Evolutionary conservation across 2,329 filamentous ascomycete genomes (phyloP).

Genomic region (Paracamarosporium sp.): DNA sequence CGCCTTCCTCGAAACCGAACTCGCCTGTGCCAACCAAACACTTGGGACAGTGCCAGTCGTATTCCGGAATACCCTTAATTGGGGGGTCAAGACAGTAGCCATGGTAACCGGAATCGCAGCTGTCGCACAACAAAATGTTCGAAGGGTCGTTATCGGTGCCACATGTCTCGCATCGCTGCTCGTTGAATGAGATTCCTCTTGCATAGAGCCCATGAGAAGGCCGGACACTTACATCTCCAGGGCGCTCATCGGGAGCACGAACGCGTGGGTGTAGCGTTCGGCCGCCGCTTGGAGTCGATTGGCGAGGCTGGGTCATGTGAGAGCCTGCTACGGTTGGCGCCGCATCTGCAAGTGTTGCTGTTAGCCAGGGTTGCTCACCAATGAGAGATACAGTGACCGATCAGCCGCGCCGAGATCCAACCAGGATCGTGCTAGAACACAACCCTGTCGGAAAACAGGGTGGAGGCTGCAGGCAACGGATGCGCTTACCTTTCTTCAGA

Average conservation of each 20-base stretch:
- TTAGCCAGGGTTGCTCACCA: slow-evolving; percentile 32
- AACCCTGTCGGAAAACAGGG: slow-evolving; percentile 33
- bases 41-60: slow-evolving; percentile 94
- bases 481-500: slow-evolving; percentile 77
- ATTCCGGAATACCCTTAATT: slow-evolving; percentile 75
- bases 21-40: slow-evolving; percentile 96
- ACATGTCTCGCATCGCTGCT: slow-evolving; percentile 83
- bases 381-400: slow-evolving; percentile 20
- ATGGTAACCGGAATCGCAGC: slow-evolving; percentile 89
- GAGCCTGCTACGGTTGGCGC: slow-evolving; percentile 90
- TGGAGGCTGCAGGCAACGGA: slow-evolving; percentile 22
- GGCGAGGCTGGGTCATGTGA: slow-evolving; percentile 93
- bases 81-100: slow-evolving; percentile 88
- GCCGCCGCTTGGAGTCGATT: slow-evolving; percentile 70
- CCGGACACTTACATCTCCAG: slow-evolving; percentile 60
- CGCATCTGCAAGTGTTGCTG: slow-evolving; percentile 51
- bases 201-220: background rate
- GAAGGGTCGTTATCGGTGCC: slow-evolving; percentile 76
- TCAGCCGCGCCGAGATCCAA: slow-evolving; percentile 25
- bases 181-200: slow-evolving; percentile 31
- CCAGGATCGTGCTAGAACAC: slow-evolving; percentile 24
- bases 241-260: slow-evolving; percentile 59
- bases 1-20: slow-evolving; percentile 96
- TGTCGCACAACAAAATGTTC: slow-evolving; percentile 82
- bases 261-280: slow-evolving; percentile 60